A percentile compares a stretch with the other conserved stretches of the same genome.
Conservation (phyloP, 805 yeast genomes). For the Candida silvatica region DNA sequence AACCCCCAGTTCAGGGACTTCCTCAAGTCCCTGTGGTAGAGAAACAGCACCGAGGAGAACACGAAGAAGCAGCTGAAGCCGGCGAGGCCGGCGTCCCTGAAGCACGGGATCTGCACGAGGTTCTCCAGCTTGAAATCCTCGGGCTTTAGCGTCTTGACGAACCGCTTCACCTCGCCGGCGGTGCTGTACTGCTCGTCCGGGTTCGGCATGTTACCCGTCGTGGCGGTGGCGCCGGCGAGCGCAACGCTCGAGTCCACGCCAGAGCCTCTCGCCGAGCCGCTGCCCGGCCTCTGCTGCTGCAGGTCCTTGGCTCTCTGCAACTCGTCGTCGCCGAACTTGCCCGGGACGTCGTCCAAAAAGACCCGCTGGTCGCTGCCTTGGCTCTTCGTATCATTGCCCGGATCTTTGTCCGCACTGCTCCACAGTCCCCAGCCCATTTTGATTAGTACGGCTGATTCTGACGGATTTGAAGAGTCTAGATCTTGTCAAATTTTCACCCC, state of each 20-base stretch:
- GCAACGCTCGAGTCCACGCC: too few relatives aligned
- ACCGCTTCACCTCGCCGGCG: constrained; percentile 13
- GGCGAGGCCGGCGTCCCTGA: constrained; percentile 68
- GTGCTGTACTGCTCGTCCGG: constrained; percentile 9
- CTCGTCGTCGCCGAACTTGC: constrained; percentile 28
- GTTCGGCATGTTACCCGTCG: constrained; percentile 1
- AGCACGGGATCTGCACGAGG: constrained; percentile 60
- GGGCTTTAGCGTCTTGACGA: constrained; percentile 26
- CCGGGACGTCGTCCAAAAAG: constrained; percentile 43
- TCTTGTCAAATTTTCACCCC: background rate
- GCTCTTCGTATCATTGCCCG: too few relatives aligned
- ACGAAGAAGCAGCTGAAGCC: constrained; percentile 71
- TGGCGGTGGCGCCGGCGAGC: constrained; percentile 11
- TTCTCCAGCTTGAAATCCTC: constrained; percentile 46
- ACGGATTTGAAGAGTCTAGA: background rate
- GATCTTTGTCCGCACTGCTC: constrained; percentile 13
- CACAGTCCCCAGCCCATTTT: background rate
- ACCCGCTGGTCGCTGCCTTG: too few relatives aligned
- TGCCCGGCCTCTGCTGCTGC: constrained; percentile 1
- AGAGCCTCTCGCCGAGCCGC: too few relatives aligned
- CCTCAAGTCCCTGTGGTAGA: constrained; percentile 53
- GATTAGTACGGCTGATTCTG: background rate
- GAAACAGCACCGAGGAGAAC: constrained; percentile 55
- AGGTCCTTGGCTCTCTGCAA: constrained; percentile 1
- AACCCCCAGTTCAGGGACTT: constrained; percentile 76